Base-by-base conservation (phyloP, 768 basidiomycete genomes). In the Terana coerulea region DNA sequence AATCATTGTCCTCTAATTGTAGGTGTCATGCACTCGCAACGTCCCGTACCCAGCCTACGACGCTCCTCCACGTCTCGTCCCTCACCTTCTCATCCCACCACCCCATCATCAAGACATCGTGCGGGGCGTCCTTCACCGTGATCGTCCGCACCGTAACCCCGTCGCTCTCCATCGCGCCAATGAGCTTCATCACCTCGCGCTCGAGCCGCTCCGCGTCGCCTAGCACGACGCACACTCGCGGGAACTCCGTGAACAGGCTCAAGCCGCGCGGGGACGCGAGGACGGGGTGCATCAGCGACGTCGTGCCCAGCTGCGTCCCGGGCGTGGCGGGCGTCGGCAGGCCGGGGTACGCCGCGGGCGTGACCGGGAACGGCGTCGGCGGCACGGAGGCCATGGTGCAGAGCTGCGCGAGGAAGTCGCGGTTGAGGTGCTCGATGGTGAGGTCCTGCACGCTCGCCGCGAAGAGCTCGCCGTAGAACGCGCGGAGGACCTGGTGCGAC, bases 191-290 rank as follows among this genome's bases (percentile, higher is more conserved):
- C 19, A 78, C 74, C 61, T 80, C 78, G 26, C 70, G 63, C 56
- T 76, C 76, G 24, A 79, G 64, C 51, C 78, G 66, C 66, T 80
- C 79, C 33, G 76, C 77, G 53, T 77, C 75, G 3, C 79, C 79
- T 28, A 74, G 69, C 19, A 77, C 70, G 44, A 79, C 65, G 37
- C 77, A 63, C 21, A 73, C 64, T 39, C 63, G 66, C 29, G 78
- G 75, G 51, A 79, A 80, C 26, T 65, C 69, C 22, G 64, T 69
- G 59, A 80, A 79, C 15, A 80, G 65, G 31, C 64, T 67, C 21
- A 69, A 63, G 47, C 72, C 73, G 39, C 64, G 58, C 35, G 68
- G 69, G 12, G 54, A 57, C 48, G 59, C 58, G 51, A 64, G 59
- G 47, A 56, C 55, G 35, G 61, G 66, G 45, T 56, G 58, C 52